Percentiles rank a stretch among this genome's conserved stretches.
Conservation (phyloP, 2,329 filamentous ascomycete species). For the Fusarium musae region DNA sequence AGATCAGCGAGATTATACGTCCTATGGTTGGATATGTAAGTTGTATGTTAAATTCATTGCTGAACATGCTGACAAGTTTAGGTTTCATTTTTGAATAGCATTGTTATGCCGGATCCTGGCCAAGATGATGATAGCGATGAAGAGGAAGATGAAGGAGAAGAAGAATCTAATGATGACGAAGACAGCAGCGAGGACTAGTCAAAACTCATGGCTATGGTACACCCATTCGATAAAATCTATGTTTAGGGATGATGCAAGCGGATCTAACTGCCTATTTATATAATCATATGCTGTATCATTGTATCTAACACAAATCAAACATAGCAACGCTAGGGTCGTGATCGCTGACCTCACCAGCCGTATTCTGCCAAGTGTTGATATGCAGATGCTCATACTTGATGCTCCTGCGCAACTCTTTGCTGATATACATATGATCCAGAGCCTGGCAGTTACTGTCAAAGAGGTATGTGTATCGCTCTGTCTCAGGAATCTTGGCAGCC, state of each 20-base stretch:
- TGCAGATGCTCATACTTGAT: constrained; percentile 73
- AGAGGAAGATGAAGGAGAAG: constrained; percentile 50
- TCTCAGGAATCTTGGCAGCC: constrained; percentile 59
- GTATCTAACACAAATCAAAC: constrained; percentile 66
- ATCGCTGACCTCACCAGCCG: constrained; percentile 68
- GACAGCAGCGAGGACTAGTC: constrained; percentile 19
- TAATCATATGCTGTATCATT: not conserved
- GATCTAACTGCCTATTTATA: constrained; percentile 11
- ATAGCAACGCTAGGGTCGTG: constrained; percentile 75
- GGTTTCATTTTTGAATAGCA: constrained; percentile 77
- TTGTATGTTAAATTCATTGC: not conserved
- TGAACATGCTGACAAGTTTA: constrained; percentile 46
- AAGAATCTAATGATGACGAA: constrained; percentile 9
- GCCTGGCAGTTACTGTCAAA: constrained; percentile 77
- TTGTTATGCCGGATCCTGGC: constrained; percentile 76
- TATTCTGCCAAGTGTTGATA: constrained; percentile 74
- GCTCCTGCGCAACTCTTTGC: constrained; percentile 58
- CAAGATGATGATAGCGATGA: constrained; percentile 56
- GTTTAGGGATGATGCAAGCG: not conserved
- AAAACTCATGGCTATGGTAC: not conserved
- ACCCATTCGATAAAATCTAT: not conserved
- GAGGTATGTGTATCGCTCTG: constrained; percentile 76
- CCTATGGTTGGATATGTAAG: constrained; percentile 84
- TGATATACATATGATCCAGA: constrained; percentile 77
- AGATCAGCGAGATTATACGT: constrained; percentile 71